phyloP scores from a whole-genome alignment of 1,284 basidiomycete species.

The Gomphus sp. region DNA sequence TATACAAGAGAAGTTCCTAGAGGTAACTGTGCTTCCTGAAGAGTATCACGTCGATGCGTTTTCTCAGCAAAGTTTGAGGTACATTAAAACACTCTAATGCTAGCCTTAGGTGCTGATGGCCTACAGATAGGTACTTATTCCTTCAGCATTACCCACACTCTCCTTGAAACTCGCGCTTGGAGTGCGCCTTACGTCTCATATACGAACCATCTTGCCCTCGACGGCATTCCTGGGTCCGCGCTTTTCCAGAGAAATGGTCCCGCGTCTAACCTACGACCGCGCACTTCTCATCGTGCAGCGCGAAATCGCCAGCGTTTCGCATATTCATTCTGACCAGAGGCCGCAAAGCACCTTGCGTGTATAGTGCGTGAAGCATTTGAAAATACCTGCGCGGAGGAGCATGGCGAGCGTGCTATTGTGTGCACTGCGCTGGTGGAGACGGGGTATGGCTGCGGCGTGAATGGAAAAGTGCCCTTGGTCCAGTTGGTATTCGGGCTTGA shows the following conservation, averaged over 20 bases:
- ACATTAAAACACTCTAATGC: constrained; percentile 1
- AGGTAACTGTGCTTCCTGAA: constrained; percentile 31
- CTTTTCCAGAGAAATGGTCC: constrained; percentile 52
- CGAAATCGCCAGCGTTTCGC: constrained; percentile 41
- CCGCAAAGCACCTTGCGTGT: constrained; percentile 42
- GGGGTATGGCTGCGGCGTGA: constrained; percentile 33
- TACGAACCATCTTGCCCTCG: constrained; percentile 47
- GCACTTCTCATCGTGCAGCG: constrained; percentile 39
- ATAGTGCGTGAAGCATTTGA: constrained; percentile 44
- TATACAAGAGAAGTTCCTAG: constrained; percentile 36
- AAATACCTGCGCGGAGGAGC: constrained; percentile 30
- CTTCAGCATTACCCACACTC: constrained; percentile 30
- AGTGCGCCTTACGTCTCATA: constrained; percentile 42
- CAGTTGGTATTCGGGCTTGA: constrained; percentile 38
- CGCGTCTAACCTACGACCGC: constrained; percentile 54
- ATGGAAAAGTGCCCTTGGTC: constrained; percentile 34
- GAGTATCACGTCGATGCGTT: constrained; percentile 30
- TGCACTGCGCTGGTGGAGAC: constrained; percentile 44
- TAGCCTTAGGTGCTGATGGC: background rate
- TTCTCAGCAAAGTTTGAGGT: constrained; percentile 45
- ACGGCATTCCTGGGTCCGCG: constrained; percentile 42
- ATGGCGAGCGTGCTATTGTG: constrained; percentile 40
- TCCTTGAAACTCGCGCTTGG: constrained; percentile 41
- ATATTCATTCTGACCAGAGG: constrained; percentile 32
- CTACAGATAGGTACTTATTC: constrained; percentile 37